phyloP scores from a whole-genome alignment of 179 eudicot species.

The Nepenthes alata region DNA sequence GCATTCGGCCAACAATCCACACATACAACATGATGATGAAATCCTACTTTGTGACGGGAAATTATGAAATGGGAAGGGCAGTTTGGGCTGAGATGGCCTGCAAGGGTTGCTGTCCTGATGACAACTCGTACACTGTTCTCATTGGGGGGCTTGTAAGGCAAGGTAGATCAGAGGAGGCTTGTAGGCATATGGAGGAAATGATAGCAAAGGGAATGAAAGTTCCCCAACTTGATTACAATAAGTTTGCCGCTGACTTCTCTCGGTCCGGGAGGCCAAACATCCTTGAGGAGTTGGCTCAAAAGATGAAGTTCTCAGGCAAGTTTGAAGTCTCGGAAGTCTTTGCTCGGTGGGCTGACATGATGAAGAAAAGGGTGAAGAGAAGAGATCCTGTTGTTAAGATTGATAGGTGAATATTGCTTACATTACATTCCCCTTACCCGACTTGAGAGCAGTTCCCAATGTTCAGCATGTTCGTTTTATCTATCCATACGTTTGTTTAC shows the following conservation, averaged over 20 bases:
- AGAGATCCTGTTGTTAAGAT: slow-evolving; percentile 9
- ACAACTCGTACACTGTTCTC: slow-evolving; percentile 59
- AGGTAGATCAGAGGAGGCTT: slow-evolving; percentile 66
- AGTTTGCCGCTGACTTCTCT: slow-evolving; percentile 51
- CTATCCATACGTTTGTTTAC: no score
- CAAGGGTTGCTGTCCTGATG: slow-evolving; percentile 85
- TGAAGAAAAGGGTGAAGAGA: slow-evolving; percentile 25
- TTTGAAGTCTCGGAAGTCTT: slow-evolving; percentile 51
- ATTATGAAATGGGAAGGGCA: slow-evolving; percentile 52
- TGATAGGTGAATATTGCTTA: background rate
- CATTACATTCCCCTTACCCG: no score
- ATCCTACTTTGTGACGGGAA: slow-evolving; percentile 36
- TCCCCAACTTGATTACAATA: slow-evolving; percentile 65
- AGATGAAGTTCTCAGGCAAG: slow-evolving; percentile 58
- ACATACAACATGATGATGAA: slow-evolving; percentile 87
- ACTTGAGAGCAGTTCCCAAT: no score
- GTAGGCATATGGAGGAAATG: slow-evolving; percentile 69
- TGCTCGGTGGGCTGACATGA: slow-evolving; percentile 53
- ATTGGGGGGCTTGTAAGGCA: slow-evolving; percentile 68
- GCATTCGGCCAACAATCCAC: slow-evolving; percentile 59
- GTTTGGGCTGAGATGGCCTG: slow-evolving; percentile 82
- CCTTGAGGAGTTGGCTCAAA: slow-evolving; percentile 56
- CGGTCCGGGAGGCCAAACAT: slow-evolving; percentile 51
- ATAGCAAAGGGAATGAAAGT: slow-evolving; percentile 81
- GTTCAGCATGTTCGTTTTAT: no score